Conservation (phyloP, 2,329 filamentous ascomycete species). For the Rhexocercosporidium sp. region DNA sequence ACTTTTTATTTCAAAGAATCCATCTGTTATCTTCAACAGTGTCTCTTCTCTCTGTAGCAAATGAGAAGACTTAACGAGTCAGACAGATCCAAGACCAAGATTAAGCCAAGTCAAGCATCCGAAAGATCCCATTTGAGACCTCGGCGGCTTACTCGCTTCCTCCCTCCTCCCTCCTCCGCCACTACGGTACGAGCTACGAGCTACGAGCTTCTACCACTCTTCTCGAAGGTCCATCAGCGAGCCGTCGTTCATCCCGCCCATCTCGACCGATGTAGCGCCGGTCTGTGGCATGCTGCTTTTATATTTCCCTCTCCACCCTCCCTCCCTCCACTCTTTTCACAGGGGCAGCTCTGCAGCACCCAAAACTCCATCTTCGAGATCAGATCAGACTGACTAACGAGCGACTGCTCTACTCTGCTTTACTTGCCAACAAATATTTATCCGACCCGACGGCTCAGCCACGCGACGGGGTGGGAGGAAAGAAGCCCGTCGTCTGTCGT, state of each 20-base stretch:
- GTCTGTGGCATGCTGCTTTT: neutral
- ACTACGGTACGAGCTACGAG: neutral
- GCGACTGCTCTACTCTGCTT: too few relatives aligned
- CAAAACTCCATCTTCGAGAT: too few relatives aligned
- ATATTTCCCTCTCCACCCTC: too few relatives aligned
- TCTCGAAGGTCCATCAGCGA: neutral
- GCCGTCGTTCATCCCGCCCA: neutral
- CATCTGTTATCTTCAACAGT: too few relatives aligned
- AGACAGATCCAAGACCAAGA: too few relatives aligned
- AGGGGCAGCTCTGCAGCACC: too few relatives aligned
- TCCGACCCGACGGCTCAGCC: constrained; percentile 4
- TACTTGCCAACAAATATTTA: neutral
- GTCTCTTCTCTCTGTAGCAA: too few relatives aligned
- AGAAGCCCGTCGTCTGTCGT: neutral
- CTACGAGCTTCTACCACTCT: neutral
- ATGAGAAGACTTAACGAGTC: too few relatives aligned
- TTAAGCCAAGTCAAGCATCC: too few relatives aligned
- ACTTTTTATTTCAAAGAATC: too few relatives aligned
- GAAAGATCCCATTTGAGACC: neutral
- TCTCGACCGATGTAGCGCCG: constrained; percentile 6
- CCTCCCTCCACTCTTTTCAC: neutral
- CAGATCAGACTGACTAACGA: too few relatives aligned
- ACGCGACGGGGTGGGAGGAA: constrained; percentile 1
- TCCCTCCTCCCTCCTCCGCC: neutral
- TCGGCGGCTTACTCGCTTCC: too few relatives aligned